Percentiles rank a stretch among this genome's conserved stretches.
Evolutionary conservation across 208 protist genomes (phyloP).

Genomic region (Leishmania amazonensis): DNA sequence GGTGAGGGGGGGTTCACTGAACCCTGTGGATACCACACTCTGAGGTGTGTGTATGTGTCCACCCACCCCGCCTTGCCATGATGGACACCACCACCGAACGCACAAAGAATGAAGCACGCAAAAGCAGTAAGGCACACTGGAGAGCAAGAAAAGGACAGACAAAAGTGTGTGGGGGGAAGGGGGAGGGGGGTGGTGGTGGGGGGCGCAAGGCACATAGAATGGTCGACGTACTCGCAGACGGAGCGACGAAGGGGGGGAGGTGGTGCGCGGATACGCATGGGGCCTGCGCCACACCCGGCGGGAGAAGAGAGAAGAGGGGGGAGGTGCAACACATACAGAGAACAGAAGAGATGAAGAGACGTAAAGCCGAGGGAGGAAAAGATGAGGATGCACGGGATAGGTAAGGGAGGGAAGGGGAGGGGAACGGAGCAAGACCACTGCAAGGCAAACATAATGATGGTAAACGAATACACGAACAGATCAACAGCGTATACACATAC

Average conservation of each 20-base stretch:
- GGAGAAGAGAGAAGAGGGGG: neutral
- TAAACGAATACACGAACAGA: neutral
- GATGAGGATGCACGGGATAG: neutral
- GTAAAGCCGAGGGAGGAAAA: neutral
- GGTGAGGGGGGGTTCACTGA: neutral
- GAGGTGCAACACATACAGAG: neutral
- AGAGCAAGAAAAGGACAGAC: neutral
- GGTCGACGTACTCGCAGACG: neutral
- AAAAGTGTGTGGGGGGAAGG: neutral
- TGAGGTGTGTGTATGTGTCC: neutral
- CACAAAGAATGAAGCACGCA: no score
- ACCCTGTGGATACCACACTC: neutral
- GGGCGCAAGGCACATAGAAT: slow-evolving; percentile 9
- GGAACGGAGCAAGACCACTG: neutral
- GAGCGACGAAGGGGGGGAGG: neutral
- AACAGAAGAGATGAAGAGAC: neutral
- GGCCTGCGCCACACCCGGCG: neutral
- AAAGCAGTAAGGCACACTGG: no score
- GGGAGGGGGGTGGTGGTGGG: neutral
- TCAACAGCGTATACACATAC: neutral
- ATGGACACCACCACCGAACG: neutral
- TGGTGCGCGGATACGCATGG: no score
- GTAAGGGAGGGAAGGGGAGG: neutral
- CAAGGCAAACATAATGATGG: neutral
- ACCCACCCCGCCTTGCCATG: no score